A percentile compares a stretch with the other conserved stretches of the same genome.
Evolutionary conservation across 495 filamentous ascomycete genomes (phyloP).

Genomic region (Tuber microsphaerosporum): DNA sequence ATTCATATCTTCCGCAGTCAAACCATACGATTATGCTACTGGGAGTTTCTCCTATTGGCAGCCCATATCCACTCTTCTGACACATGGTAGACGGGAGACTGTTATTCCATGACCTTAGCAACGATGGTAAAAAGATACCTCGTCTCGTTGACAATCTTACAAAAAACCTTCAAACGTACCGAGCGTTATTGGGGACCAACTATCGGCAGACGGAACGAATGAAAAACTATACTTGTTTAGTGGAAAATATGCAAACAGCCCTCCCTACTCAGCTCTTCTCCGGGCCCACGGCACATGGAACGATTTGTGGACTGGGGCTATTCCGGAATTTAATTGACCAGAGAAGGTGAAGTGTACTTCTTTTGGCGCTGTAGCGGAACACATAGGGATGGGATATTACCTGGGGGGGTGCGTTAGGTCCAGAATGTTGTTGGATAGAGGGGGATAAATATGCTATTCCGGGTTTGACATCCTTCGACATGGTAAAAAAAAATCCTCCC

Average conservation of each 20-base stretch:
- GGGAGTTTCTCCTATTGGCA: neutral
- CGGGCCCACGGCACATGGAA: conserved; percentile 30
- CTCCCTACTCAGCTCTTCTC: conserved; percentile 7
- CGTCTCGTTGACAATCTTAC: conserved; percentile 50
- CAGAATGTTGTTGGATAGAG: conserved; percentile 46
- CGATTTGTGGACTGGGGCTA: conserved; percentile 18
- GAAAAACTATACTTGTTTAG: conserved; percentile 49
- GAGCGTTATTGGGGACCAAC: conserved; percentile 45
- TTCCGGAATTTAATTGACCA: neutral
- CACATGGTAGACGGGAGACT: conserved; percentile 43
- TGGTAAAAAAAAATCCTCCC: conserved; percentile 44
- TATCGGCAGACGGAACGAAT: conserved; percentile 52
- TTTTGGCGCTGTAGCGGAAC: conserved; percentile 41
- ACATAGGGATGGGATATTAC: conserved; percentile 45
- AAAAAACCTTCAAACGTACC: conserved; percentile 48
- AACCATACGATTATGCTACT: conserved; percentile 48
- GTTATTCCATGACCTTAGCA: conserved; percentile 49
- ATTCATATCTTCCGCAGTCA: conserved; percentile 46
- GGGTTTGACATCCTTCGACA: conserved; percentile 47
- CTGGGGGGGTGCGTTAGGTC: conserved; percentile 50
- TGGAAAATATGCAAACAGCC: conserved; percentile 44
- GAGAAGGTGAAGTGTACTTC: conserved; percentile 39
- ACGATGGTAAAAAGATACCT: conserved; percentile 44
- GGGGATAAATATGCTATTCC: conserved; percentile 43
- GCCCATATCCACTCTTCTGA: neutral